phyloP scores from a whole-genome alignment of 2,329 filamentous ascomycete genomes.

The Biscogniauxia sp. region DNA sequence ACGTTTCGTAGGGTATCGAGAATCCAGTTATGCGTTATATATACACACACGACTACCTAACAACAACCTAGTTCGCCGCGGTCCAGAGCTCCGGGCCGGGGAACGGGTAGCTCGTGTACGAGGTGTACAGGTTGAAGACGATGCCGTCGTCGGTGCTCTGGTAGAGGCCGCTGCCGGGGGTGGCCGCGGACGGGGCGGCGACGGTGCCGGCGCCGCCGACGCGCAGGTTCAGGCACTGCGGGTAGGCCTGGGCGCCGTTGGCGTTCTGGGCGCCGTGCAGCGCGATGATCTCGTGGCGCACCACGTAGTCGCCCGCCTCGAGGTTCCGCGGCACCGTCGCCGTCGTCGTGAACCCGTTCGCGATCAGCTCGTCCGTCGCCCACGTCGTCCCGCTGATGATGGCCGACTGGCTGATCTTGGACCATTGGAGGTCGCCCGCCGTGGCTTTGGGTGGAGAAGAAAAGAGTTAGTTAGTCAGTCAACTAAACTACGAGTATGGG shows the following conservation, averaged over 20 bases:
- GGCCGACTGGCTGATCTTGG: conserved; percentile 55
- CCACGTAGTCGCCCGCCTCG: conserved; percentile 47
- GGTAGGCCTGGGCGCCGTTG: conserved; percentile 40
- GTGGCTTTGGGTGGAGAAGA: conserved; percentile 36
- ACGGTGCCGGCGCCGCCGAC: conserved; percentile 35
- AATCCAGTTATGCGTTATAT: no score
- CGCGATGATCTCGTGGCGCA: conserved; percentile 50
- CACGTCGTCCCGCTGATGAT: conserved; percentile 46
- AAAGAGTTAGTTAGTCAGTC: conserved; percentile 43
- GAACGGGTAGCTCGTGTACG: conserved; percentile 23
- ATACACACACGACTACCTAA: neutral
- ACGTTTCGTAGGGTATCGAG: no score
- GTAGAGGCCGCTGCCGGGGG: conserved; percentile 30
- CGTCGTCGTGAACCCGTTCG: conserved; percentile 41
- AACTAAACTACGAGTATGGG: no score
- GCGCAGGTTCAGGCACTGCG: conserved; percentile 44
- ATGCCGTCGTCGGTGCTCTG: conserved; percentile 28
- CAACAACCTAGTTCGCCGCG: conserved; percentile 18
- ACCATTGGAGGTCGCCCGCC: conserved; percentile 47
- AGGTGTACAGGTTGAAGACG: conserved; percentile 23
- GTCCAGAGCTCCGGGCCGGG: conserved; percentile 26
- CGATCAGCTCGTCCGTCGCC: conserved; percentile 50
- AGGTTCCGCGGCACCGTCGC: conserved; percentile 43
- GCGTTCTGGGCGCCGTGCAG: conserved; percentile 40
- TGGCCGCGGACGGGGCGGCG: conserved; percentile 28